Evolutionary conservation across 2,329 filamentous ascomycete genomes (phyloP), one percentile per base, ranked within the genome.

Genomic region (Hymenoscyphus fraxineus): DNA sequence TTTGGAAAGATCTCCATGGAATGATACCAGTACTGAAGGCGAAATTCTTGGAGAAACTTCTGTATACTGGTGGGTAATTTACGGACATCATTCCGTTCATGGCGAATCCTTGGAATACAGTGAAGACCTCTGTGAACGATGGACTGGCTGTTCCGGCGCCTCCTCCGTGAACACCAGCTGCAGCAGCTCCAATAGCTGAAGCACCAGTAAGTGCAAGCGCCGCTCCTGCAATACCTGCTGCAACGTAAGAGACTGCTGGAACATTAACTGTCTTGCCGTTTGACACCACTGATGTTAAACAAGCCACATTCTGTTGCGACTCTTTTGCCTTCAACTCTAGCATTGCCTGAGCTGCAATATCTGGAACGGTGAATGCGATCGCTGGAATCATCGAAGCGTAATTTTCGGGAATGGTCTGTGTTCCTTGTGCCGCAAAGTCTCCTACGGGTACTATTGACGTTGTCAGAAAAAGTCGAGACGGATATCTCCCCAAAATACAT

Each of bases 41-140:
- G 76, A 99, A 98, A 79, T 98, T 98, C 79, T 91, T 91, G 67
- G 90, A 81, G 78, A 97, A 99, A 76, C 88, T 94, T 70, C 88
- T 87, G 80, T 98, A 98, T 44, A 98, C 87, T 41, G 86, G 82
- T 3, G 95, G 95, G 70, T 97, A 93, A 72, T 88, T 86, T 72
- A 96, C 93, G 65, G 91, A 96, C 76, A 97, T 83, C 95, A 98
- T 98, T 69, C 95, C 93, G 77, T 95, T 97, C 81, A 95, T 90
- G 35, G 95, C 93, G 82, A 98, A 90, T 59, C 90, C 89, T 78
- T 98, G 93, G 77, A 98, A 97, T 86, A 91, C 96, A 67, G 89
- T 88, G 70, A 97, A 84, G 58, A 96, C 88, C 73, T 97, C 92
- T 56, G 83, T 83, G 75, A 98, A 97, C 61, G 89, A 91, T 32